Evolutionary conservation across 805 yeast genomes (phyloP).

Genomic region (Sugiyamaella floridensis): DNA sequence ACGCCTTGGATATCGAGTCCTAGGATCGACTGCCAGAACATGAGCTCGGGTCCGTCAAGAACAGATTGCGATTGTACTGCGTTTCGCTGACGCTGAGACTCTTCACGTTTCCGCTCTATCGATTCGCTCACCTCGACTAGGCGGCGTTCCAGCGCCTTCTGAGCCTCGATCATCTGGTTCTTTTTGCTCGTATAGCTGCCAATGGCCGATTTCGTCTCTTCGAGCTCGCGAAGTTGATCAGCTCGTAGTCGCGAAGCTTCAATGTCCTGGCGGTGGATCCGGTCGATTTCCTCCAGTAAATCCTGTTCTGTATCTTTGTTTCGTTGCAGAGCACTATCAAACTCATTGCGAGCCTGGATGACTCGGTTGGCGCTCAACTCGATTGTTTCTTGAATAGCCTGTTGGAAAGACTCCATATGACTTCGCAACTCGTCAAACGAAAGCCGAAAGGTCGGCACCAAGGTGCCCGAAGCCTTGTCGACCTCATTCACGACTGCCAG

Average conservation of each 20-base stretch:
- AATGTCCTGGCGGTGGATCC: slow-evolving; percentile 13
- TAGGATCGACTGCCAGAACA: slow-evolving; percentile 44
- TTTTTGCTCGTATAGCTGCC: slow-evolving; percentile 20
- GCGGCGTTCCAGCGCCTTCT: slow-evolving; percentile 19
- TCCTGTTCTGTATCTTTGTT: slow-evolving; percentile 21
- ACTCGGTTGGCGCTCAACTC: slow-evolving; percentile 29
- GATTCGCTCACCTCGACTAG: slow-evolving; percentile 31
- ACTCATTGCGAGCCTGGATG: slow-evolving; percentile 17
- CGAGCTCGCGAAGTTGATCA: slow-evolving; percentile 23
- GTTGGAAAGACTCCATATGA: slow-evolving; percentile 37
- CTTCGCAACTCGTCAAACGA: slow-evolving; percentile 32
- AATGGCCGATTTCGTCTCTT: slow-evolving; percentile 23
- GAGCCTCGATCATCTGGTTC: slow-evolving; percentile 20
- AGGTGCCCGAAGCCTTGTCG: background rate
- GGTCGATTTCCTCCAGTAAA: slow-evolving; percentile 30
- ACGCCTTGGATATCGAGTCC: slow-evolving; percentile 52
- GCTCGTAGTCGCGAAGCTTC: slow-evolving; percentile 18
- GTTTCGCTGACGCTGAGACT: slow-evolving; percentile 32
- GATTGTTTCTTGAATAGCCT: slow-evolving; percentile 33
- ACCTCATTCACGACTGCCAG: background rate
- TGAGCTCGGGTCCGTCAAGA: slow-evolving; percentile 46
- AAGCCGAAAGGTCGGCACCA: slow-evolving; percentile 21
- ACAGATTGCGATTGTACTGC: slow-evolving; percentile 36
- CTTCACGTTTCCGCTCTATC: slow-evolving; percentile 28
- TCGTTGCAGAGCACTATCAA: slow-evolving; percentile 16